Evolutionary conservation across 345 rosid genomes (phyloP), one percentile per base, ranked within the genome.

Genomic region (Pistacia integerrima): DNA sequence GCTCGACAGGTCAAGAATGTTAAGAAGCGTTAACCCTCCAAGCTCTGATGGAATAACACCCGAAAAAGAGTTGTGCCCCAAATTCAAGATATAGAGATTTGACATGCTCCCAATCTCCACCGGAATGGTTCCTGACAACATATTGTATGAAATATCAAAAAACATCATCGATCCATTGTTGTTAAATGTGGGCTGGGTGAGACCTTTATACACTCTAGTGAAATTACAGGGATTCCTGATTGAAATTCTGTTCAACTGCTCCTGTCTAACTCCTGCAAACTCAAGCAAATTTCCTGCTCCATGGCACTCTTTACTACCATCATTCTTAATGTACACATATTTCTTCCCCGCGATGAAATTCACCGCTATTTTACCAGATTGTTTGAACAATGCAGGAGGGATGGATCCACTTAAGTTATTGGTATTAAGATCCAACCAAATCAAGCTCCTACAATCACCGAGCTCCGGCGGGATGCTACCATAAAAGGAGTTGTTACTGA

Each of bases 231-330:
- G 98, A 75, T 85, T 92, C 81, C 93, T 74, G 18, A 87, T 72
- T 7, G 99, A 91, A 79, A 96, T 82, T 61, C 91, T 86, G 74
- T 25, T 82, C 41, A 93, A 81, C 25, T 82, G 84, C 14, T 88
- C 94, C 3, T 61, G 4, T 67, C 97, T 88, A 61, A 93, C 93
- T 56, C 99, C 99, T 5, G 92, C 90, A 63, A 90, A 96, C 64
- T 96, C 99, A 0, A 96, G 97, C 83, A 96, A 84, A 76, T 89
- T 92, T 59, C 99, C 99, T 7, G 96, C 91, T 38, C 99, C 99
- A 3, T 94, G 97, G 79, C 99, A 96, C 63, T 69, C 85, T 68
- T 82, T 91, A 74, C 93, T 92, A 59, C 94, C 93, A 52, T 91
- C 93, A 64, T 94, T 96, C 88, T 87, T 94, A 13, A 92, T 84